A percentile compares a stretch with the other conserved stretches of the same genome.
phyloP scores from a whole-genome alignment of 2,329 filamentous ascomycete species.

The Epichloe glyceriae region DNA sequence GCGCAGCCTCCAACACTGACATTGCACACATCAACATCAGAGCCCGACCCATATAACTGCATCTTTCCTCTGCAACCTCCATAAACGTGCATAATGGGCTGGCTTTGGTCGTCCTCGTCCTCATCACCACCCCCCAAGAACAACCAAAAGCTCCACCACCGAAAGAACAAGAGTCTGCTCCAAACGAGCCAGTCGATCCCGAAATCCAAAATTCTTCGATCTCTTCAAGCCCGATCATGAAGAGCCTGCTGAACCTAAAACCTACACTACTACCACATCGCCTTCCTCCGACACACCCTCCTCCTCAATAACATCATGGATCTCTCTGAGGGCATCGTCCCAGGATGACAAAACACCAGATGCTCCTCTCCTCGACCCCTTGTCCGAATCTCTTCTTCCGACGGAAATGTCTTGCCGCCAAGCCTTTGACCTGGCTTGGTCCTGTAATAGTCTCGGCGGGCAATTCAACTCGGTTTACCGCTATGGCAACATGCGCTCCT shows the following conservation, averaged over 20 bases:
- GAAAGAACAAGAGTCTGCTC: constrained; percentile 11
- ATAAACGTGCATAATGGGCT: constrained; percentile 36
- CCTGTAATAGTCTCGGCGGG: constrained; percentile 82
- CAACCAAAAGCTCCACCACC: constrained; percentile 12
- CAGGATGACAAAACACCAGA: constrained; percentile 9
- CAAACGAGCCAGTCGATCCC: constrained; percentile 26
- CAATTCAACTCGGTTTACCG: constrained; percentile 91
- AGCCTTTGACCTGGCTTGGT: constrained; percentile 86
- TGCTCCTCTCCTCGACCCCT: constrained; percentile 24
- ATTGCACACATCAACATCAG: background rate
- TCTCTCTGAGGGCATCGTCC: constrained; percentile 21
- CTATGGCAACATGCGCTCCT: constrained; percentile 62
- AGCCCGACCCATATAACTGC: background rate
- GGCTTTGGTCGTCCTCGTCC: constrained; percentile 42
- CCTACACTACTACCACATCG: constrained; percentile 9
- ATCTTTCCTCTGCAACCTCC: background rate
- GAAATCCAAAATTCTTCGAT: constrained; percentile 41
- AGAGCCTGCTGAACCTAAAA: constrained; percentile 11
- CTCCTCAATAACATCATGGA: constrained; percentile 21
- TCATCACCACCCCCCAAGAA: constrained; percentile 11
- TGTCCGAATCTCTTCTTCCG: constrained; percentile 61
- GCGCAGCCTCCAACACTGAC: too few species aligned
- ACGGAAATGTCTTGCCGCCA: constrained; percentile 77
- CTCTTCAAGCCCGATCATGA: constrained; percentile 25
- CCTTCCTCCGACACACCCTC: constrained; percentile 18